Percentiles rank a stretch among this genome's conserved stretches.
Conservation (phyloP, 1,284 basidiomycete species). For the Malassezia caprae region DNA sequence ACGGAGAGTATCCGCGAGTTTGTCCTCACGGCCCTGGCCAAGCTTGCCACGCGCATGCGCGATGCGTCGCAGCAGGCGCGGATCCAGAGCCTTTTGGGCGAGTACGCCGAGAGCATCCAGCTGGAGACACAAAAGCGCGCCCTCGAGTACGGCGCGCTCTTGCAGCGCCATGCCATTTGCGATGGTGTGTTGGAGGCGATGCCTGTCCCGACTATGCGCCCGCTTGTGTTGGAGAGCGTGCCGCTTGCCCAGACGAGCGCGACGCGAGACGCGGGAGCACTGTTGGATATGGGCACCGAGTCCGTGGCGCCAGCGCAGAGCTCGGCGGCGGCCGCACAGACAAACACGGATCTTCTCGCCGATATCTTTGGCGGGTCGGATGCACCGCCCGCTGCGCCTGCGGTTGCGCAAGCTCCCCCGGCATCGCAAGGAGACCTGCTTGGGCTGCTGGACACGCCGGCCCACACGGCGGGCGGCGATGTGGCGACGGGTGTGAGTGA, state of each 20-base stretch:
- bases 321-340: conserved; percentile 42
- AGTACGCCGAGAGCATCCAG: conserved; percentile 72
- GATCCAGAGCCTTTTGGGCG: conserved; percentile 62
- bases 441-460: conserved; percentile 61
- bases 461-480: conserved; percentile 46
- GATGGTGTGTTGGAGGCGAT: conserved; percentile 92
- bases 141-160: conserved; percentile 82
- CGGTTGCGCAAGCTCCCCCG: conserved; percentile 8
- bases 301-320: not conserved
- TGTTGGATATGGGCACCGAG: not conserved
- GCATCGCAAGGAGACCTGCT: conserved; percentile 77
- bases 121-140: conserved; percentile 90
- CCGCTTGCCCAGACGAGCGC: conserved; percentile 79
- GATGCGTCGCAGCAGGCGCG: conserved; percentile 60
- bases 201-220: conserved; percentile 84
- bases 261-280: conserved; percentile 33
- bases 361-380: conserved; percentile 73
- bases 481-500: conserved; percentile 19
- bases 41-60: conserved; percentile 66
- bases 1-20: conserved; percentile 86
- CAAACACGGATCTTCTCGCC: conserved; percentile 77
- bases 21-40: conserved; percentile 77
- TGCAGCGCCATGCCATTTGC: conserved; percentile 59
- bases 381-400: conserved; percentile 35
- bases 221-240: conserved; percentile 38